Percentiles rank a stretch among this genome's conserved stretches.
Conservation (phyloP, 2,329 filamentous ascomycete species). For the Trichoderma sp. region DNA sequence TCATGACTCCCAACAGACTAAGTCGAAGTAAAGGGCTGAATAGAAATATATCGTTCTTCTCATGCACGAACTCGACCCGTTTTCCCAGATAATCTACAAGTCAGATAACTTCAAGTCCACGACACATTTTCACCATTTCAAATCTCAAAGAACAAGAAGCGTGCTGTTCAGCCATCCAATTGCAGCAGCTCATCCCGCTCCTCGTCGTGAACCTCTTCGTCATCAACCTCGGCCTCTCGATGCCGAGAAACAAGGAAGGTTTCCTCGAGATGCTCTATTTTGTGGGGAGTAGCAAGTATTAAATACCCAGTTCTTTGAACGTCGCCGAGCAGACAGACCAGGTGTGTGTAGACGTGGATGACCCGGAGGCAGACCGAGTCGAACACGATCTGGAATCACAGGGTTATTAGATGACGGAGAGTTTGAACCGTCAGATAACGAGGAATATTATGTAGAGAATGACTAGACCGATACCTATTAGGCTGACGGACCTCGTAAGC, state of each 20-base stretch:
- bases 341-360: no score
- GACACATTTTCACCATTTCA: not conserved
- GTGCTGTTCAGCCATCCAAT: slow-evolving; percentile 22
- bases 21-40: not conserved
- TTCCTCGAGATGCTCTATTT: no score
- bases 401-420: no score
- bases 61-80: not conserved
- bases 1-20: not conserved
- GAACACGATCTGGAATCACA: no score
- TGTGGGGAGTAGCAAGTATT: no score
- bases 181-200: slow-evolving; percentile 24
- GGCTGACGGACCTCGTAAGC: no score
- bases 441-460: no score
- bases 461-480: no score
- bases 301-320: no score
- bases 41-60: not conserved
- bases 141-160: not conserved
- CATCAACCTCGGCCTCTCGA: slow-evolving; percentile 28
- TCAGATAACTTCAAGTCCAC: not conserved
- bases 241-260: not conserved
- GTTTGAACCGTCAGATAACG: no score
- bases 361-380: no score
- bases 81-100: not conserved
- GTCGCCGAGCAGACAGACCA: no score
- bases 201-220: slow-evolving; percentile 27